Conservation (phyloP, 2,329 filamentous ascomycete genomes). For the Monilinia fructicola region DNA sequence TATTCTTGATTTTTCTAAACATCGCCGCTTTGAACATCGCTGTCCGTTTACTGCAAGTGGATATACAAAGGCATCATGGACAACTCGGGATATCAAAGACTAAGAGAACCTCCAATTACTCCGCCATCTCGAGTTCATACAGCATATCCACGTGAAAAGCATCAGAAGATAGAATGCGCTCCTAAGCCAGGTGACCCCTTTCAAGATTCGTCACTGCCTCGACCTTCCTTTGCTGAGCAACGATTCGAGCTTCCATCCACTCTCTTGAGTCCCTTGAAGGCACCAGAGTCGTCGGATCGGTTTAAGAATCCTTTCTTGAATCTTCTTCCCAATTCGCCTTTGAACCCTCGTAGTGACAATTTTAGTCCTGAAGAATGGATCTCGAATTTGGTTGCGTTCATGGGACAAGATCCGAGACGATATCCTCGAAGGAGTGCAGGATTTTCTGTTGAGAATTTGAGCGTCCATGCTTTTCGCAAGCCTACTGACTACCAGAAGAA, state of each 20-base stretch:
- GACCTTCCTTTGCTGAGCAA: conserved; percentile 9
- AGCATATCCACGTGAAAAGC: conserved; percentile 23
- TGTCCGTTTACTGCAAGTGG: neutral
- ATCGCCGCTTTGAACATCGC: neutral
- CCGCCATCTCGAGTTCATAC: conserved; percentile 20
- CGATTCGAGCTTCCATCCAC: conserved; percentile 9
- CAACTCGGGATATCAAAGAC: conserved; percentile 17
- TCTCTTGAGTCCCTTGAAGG: neutral
- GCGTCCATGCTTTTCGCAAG: conserved; percentile 65
- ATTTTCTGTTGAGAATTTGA: conserved; percentile 66
- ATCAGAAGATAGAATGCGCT: conserved; percentile 23
- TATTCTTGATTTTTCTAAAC: neutral
- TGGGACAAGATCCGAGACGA: conserved; percentile 48
- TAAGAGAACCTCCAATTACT: conserved; percentile 19
- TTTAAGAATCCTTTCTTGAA: conserved; percentile 26
- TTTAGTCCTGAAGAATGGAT: conserved; percentile 56
- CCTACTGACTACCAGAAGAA: conserved; percentile 70
- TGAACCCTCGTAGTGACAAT: conserved; percentile 52
- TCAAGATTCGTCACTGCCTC: conserved; percentile 1
- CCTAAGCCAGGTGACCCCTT: conserved; percentile 2
- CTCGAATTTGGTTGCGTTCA: conserved; percentile 25
- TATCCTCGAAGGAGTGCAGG: conserved; percentile 53
- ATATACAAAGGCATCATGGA: conserved; percentile 8
- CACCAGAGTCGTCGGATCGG: neutral
- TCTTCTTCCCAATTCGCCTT: conserved; percentile 25